Evolutionary conservation across 768 basidiomycete genomes (phyloP).

Genomic region (Collybiopsis confluens): DNA sequence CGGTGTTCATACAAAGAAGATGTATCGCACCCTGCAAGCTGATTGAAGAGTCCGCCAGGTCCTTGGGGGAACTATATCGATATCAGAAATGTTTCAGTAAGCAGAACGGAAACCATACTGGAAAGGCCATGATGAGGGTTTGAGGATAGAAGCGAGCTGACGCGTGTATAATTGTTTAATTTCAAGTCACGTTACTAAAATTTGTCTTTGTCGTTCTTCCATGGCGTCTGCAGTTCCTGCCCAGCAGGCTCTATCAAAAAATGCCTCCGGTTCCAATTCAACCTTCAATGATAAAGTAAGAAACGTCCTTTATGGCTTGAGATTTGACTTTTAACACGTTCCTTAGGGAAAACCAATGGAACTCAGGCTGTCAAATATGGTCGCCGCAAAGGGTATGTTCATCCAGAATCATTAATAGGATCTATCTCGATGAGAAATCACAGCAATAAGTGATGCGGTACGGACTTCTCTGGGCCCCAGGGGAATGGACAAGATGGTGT

Average conservation of each 20-base stretch:
- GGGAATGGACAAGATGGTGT: slow-evolving; percentile 99
- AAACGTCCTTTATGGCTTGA: slow-evolving; percentile 4
- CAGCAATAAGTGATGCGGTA: slow-evolving; percentile 97
- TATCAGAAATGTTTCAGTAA: not conserved
- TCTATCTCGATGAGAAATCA: slow-evolving; percentile 13
- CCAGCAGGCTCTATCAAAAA: slow-evolving; percentile 38
- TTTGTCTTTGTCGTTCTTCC: slow-evolving; percentile 12
- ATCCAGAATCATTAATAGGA: slow-evolving; percentile 7
- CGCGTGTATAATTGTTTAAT: slow-evolving; percentile 25
- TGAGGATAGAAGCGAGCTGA: slow-evolving; percentile 18
- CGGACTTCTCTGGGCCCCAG: slow-evolving; percentile 93
- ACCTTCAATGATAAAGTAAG: slow-evolving; percentile 84
- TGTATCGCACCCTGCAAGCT: slow-evolving; percentile 54
- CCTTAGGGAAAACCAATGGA: slow-evolving; percentile 95
- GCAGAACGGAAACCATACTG: slow-evolving; percentile 1
- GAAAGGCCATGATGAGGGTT: slow-evolving; percentile 5
- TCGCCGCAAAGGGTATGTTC: slow-evolving; percentile 87
- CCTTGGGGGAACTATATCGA: slow-evolving; percentile 31
- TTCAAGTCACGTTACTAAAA: slow-evolving; percentile 13
- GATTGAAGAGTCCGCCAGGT: slow-evolving; percentile 59
- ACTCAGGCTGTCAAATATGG: slow-evolving; percentile 94
- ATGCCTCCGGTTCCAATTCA: slow-evolving; percentile 58
- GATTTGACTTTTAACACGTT: slow-evolving; percentile 22
- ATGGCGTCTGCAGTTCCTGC: slow-evolving; percentile 32
- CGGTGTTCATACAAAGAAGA: not conserved